Evolutionary conservation across 1,284 basidiomycete species (phyloP).

Genomic region (Phylloboletellus chloephorus): DNA sequence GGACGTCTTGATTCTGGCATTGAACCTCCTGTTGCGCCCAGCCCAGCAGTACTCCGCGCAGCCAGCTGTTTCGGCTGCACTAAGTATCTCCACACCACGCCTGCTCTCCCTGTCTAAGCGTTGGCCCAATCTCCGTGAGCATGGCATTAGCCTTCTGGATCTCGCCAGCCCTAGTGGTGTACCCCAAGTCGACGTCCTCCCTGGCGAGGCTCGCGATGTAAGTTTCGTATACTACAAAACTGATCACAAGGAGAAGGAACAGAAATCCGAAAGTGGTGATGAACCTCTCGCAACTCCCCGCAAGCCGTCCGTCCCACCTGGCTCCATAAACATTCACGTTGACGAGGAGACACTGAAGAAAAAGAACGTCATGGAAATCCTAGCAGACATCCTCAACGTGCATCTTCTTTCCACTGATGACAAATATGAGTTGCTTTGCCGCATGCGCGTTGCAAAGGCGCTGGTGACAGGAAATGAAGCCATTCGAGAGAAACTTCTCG

Average conservation of each 20-base stretch:
- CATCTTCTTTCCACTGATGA: slow-evolving; percentile 77
- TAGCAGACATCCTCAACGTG: slow-evolving; percentile 70
- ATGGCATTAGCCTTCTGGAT: slow-evolving; percentile 65
- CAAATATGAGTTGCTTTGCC: slow-evolving; percentile 86
- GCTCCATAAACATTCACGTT: slow-evolving; percentile 62
- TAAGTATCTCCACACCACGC: slow-evolving; percentile 71
- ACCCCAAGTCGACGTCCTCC: slow-evolving; percentile 53
- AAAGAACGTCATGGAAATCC: slow-evolving; percentile 65
- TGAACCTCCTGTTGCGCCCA: slow-evolving; percentile 86
- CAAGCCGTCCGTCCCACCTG: slow-evolving; percentile 35
- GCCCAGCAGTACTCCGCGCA: slow-evolving; percentile 92
- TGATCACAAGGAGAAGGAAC: slow-evolving; percentile 42
- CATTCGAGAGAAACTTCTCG: slow-evolving; percentile 76
- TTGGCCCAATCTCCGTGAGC: slow-evolving; percentile 72
- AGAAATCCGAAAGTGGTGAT: slow-evolving; percentile 36
- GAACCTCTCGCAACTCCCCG: slow-evolving; percentile 37
- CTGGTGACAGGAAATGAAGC: slow-evolving; percentile 53
- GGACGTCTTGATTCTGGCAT: slow-evolving; percentile 78
- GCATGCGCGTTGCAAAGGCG: slow-evolving; percentile 74
- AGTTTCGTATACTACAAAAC: slow-evolving; percentile 72
- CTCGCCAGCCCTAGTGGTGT: slow-evolving; percentile 52
- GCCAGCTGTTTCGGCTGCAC: slow-evolving; percentile 68
- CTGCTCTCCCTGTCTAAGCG: slow-evolving; percentile 66
- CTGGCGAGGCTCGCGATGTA: slow-evolving; percentile 66
- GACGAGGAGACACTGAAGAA: slow-evolving; percentile 54